Conservation (phyloP, 2,329 filamentous ascomycete genomes). For the Metarhizium guizhouense region DNA sequence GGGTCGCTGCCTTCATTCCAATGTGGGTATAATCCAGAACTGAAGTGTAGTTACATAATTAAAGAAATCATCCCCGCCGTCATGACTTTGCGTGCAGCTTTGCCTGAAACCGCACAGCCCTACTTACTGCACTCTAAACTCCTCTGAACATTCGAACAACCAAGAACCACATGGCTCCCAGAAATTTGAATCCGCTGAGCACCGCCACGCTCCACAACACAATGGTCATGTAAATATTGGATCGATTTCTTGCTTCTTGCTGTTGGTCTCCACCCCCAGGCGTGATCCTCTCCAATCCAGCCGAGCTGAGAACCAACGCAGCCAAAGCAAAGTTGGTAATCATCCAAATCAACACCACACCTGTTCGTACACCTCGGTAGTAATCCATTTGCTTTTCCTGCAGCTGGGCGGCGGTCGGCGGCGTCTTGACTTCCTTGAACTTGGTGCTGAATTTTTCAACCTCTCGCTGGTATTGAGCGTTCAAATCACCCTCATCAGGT, state of each 20-base stretch:
- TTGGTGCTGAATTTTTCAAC: constrained; percentile 66
- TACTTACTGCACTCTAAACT: constrained; percentile 32
- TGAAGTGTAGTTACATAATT: background rate
- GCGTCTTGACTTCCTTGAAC: constrained; percentile 60
- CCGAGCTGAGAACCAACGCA: constrained; percentile 78
- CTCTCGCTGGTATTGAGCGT: constrained; percentile 89
- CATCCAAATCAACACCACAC: constrained; percentile 93
- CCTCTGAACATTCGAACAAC: constrained; percentile 77
- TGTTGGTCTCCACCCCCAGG: constrained; percentile 27
- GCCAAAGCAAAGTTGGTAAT: constrained; percentile 86
- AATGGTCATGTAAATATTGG: constrained; percentile 76
- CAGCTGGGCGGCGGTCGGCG: constrained; percentile 42
- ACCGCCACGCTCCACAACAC: constrained; percentile 85
- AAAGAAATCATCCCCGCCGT: background rate
- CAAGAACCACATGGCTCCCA: constrained; percentile 87
- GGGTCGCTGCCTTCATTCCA: constrained; percentile 1
- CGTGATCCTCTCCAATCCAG: constrained; percentile 64
- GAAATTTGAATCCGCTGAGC: constrained; percentile 75
- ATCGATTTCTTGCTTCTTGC: constrained; percentile 43
- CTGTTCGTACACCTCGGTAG: constrained; percentile 89
- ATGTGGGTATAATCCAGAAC: constrained; percentile 11
- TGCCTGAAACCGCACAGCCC: background rate
- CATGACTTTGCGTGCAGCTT: background rate
- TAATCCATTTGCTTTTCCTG: constrained; percentile 93
- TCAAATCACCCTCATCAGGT: constrained; percentile 88